These are phyloP conservation scores for Serendipita indica DNA, from an alignment of 768 basidiomycete species.

Conservation along the genomic window DNA sequence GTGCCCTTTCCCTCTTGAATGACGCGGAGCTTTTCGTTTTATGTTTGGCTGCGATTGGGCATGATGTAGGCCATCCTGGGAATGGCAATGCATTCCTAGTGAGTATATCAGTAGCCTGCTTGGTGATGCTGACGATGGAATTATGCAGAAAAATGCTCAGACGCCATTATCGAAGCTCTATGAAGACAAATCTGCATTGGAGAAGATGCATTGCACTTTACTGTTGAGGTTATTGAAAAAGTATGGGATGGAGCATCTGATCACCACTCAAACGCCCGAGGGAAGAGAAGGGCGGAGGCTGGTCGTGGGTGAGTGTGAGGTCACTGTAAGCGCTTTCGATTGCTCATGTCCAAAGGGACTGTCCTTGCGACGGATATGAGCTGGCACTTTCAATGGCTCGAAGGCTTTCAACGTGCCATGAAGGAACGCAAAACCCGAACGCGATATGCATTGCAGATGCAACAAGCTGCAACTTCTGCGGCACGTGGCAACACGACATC, in stretches of 20 bases:
- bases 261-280: neutral
- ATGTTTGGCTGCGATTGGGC: conserved; percentile 86
- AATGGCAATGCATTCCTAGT: conserved; percentile 91
- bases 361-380: conserved; percentile 93
- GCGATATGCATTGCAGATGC: neutral
- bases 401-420: conserved; percentile 32
- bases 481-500: conserved; percentile 11
- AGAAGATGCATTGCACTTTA: conserved; percentile 80
- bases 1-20: conserved; percentile 22
- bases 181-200: conserved; percentile 78
- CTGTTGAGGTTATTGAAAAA: conserved; percentile 65
- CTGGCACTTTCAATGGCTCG: conserved; percentile 75
- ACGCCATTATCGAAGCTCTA: conserved; percentile 80
- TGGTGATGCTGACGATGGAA: conserved; percentile 8
- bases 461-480: neutral
- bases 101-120: conserved; percentile 20
- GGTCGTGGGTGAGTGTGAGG: conserved; percentile 9
- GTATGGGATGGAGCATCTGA: conserved; percentile 47
- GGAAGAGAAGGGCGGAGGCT: conserved; percentile 11
- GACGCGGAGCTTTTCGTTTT: conserved; percentile 70
- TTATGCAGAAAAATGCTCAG: conserved; percentile 72
- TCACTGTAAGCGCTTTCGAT: conserved; percentile 6
- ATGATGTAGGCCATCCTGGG: conserved; percentile 95
- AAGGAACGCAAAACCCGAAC: conserved; percentile 27
- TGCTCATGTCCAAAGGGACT: conserved; percentile 24